These are phyloP conservation scores for Psilocybe subaeruginosa DNA, from an alignment of 768 basidiomycete species.

Conservation along the genomic window DNA sequence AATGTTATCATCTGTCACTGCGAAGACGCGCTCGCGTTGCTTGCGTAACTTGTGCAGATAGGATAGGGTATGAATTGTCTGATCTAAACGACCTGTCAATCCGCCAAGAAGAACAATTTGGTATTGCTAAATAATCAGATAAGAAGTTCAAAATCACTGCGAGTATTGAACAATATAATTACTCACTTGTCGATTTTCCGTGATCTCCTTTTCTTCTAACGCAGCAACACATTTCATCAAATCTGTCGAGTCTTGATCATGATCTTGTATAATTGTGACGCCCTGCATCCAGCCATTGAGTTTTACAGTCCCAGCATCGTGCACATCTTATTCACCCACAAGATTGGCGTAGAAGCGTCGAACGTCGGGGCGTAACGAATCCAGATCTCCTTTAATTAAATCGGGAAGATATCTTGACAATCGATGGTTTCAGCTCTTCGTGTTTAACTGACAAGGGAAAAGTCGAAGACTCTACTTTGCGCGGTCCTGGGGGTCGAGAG, in stretches of 20 bases:
- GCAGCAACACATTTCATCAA: conserved; percentile 88
- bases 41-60: conserved; percentile 80
- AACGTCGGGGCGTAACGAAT: conserved; percentile 83
- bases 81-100: conserved; percentile 89
- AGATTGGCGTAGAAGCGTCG: conserved; percentile 61
- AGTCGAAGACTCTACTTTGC: conserved; percentile 15
- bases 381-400: conserved; percentile 92
- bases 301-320: background rate
- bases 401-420: conserved; percentile 71
- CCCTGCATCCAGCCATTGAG: conserved; percentile 45
- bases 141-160: conserved; percentile 26
- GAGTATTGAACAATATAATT: background rate
- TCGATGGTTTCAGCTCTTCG: conserved; percentile 3
- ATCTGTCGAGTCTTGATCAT: conserved; percentile 86
- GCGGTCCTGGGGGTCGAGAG: conserved; percentile 27
- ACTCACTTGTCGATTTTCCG: conserved; percentile 41
- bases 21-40: conserved; percentile 62
- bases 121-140: conserved; percentile 40
- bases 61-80: conserved; percentile 89
- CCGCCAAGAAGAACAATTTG: conserved; percentile 86
- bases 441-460: background rate
- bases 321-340: conserved; percentile 39
- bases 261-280: conserved; percentile 68
- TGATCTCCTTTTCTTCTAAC: conserved; percentile 59
- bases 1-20: conserved; percentile 87